Percentiles rank a stretch among this genome's conserved stretches.
Evolutionary conservation across 495 filamentous ascomycete species (phyloP).

Genomic region (Podospora fimiseda): DNA sequence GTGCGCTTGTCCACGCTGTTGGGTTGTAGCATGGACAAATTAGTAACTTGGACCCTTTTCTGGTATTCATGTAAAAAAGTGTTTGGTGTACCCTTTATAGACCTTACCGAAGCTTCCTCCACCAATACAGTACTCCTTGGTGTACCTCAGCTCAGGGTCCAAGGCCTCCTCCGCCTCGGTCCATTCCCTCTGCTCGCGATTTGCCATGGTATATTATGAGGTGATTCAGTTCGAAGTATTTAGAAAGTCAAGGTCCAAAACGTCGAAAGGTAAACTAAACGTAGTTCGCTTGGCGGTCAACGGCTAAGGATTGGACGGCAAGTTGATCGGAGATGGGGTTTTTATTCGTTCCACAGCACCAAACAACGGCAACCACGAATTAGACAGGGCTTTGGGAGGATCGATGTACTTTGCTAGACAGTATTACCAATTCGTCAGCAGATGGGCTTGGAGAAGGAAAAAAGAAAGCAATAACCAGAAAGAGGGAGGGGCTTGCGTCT

Average conservation of each 20-base stretch:
- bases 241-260: no score
- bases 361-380: not conserved
- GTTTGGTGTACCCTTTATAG: slow-evolving; percentile 72
- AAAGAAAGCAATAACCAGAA: not conserved
- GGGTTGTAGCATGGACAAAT: slow-evolving; percentile 24
- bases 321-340: no score
- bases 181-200: slow-evolving; percentile 31
- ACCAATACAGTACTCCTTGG: slow-evolving; percentile 86
- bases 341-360: no score
- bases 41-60: not conserved
- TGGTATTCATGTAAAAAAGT: not conserved
- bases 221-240: no score
- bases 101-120: slow-evolving; percentile 95
- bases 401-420: not conserved
- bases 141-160: slow-evolving; percentile 84
- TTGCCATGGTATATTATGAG: slow-evolving; percentile 40
- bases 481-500: not conserved
- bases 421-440: not conserved
- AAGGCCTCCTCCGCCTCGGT: slow-evolving; percentile 42
- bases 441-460: not conserved
- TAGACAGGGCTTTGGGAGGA: no score
- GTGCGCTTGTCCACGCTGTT: slow-evolving; percentile 74
- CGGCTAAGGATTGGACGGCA: no score
- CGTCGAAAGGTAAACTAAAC: no score
- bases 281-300: no score